Evolutionary conservation across 140 eudicot genomes (phyloP).

Genomic region (Cichorium intybus): DNA sequence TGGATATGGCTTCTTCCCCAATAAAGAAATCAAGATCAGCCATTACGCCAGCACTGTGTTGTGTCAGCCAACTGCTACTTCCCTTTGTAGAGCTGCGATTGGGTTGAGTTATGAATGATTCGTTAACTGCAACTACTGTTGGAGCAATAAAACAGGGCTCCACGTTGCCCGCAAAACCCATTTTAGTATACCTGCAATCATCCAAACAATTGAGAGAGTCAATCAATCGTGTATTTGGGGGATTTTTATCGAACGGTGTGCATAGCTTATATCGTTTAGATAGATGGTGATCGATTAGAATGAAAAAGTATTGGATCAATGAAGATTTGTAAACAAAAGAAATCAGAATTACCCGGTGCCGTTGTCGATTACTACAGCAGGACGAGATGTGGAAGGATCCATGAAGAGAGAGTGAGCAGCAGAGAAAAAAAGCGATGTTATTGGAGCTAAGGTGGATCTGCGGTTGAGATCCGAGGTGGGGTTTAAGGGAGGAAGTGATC

Average conservation of each 20-base stretch:
- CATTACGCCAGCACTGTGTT: conserved; percentile 94
- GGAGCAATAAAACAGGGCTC: conserved; percentile 89
- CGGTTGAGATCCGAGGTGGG: conserved; percentile 68
- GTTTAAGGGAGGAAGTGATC: conserved; percentile 50
- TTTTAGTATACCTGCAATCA: conserved; percentile 78
- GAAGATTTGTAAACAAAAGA: background rate
- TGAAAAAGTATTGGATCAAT: background rate
- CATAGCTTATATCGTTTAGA: conserved; percentile 4
- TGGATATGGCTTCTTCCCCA: conserved; percentile 82
- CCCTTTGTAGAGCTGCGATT: conserved; percentile 49
- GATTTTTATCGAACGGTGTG: conserved; percentile 39
- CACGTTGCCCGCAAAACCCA: conserved; percentile 97
- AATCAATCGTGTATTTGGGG: background rate
- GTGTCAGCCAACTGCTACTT: conserved; percentile 69
- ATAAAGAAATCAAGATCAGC: conserved; percentile 96
- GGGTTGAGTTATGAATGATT: conserved; percentile 73
- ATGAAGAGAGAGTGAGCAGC: conserved; percentile 28
- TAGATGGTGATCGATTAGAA: background rate
- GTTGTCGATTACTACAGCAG: conserved; percentile 93
- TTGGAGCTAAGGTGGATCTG: conserved; percentile 40
- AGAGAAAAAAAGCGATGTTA: conserved; percentile 1
- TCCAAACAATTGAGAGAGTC: background rate
- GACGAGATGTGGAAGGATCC: conserved; percentile 89
- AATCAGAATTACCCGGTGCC: conserved; percentile 77
- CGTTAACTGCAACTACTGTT: conserved; percentile 85